Percentiles rank a stretch among this genome's conserved stretches.
Conservation (phyloP, 129 eudicot genomes). For the Flaveria bidentis region DNA sequence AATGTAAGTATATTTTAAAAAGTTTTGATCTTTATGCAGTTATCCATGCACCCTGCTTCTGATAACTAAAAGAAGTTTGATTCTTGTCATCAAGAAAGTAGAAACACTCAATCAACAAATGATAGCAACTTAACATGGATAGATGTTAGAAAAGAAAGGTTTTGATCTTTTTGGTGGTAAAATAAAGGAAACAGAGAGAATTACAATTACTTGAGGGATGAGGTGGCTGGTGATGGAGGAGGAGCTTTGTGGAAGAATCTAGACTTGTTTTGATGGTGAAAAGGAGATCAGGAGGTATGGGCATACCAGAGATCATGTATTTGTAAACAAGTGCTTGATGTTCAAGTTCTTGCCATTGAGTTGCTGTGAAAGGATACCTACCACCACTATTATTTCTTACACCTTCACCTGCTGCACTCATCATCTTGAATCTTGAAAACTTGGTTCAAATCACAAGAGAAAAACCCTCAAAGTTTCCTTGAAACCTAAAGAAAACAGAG, state of each 20-base stretch:
- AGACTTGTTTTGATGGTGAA: constrained; percentile 69
- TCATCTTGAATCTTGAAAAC: constrained; percentile 17
- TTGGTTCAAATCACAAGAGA: background rate
- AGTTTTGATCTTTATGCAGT: background rate
- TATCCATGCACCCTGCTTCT: background rate
- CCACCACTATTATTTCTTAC: constrained; percentile 16
- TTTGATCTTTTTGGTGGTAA: constrained; percentile 43
- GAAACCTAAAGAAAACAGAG: background rate
- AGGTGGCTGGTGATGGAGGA: constrained; percentile 63
- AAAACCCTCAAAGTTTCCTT: background rate
- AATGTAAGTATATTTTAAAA: background rate
- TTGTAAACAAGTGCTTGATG: constrained; percentile 89
- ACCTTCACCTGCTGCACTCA: constrained; percentile 17
- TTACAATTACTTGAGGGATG: constrained; percentile 45
- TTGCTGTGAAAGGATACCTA: constrained; percentile 77
- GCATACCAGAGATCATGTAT: constrained; percentile 85
- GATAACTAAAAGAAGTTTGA: too few relatives aligned
- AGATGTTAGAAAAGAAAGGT: background rate
- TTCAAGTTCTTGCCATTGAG: constrained; percentile 92
- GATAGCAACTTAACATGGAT: background rate
- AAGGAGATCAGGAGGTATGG: constrained; percentile 87
- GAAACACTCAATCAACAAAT: background rate
- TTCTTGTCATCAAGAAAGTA: background rate
- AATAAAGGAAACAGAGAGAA: background rate
- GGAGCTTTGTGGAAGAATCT: constrained; percentile 65